These are phyloP conservation scores for Fusarium sp. DNA, from an alignment of 2,329 filamentous ascomycete species.

Conservation along the genomic window DNA sequence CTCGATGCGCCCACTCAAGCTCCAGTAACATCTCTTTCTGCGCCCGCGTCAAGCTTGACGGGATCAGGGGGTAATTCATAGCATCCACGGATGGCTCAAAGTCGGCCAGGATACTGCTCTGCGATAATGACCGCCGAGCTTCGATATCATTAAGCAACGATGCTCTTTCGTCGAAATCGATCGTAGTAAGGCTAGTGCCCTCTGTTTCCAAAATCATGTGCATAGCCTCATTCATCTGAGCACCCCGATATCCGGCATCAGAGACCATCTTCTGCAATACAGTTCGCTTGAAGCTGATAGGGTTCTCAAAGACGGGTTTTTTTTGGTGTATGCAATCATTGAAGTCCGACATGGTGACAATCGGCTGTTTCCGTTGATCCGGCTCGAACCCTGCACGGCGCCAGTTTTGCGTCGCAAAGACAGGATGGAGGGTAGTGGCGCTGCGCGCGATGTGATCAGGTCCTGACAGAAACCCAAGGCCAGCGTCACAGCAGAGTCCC, in stretches of 20 bases:
- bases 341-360: constrained; percentile 47
- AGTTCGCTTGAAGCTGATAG: constrained; percentile 50
- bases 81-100: constrained; percentile 44
- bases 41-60: constrained; percentile 70
- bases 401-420: constrained; percentile 55
- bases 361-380: constrained; percentile 26
- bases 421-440: constrained; percentile 53
- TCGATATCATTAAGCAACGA: constrained; percentile 34
- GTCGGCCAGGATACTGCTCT: constrained; percentile 24
- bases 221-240: constrained; percentile 54
- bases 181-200: constrained; percentile 46
- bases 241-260: constrained; percentile 54
- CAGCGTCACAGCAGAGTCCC: constrained; percentile 77
- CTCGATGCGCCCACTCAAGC: constrained; percentile 78
- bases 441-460: constrained; percentile 70
- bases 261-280: constrained; percentile 56
- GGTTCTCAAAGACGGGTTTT: constrained; percentile 44
- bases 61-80: constrained; percentile 61
- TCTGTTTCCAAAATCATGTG: constrained; percentile 56
- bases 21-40: constrained; percentile 80
- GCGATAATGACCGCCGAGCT: constrained; percentile 20
- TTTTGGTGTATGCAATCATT: constrained; percentile 44
- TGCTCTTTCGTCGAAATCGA: constrained; percentile 54
- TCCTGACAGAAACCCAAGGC: constrained; percentile 77
- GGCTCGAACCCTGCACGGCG: constrained; percentile 33